Conservation (phyloP, 805 yeast genomes). For the Limtongia smithiae region DNA sequence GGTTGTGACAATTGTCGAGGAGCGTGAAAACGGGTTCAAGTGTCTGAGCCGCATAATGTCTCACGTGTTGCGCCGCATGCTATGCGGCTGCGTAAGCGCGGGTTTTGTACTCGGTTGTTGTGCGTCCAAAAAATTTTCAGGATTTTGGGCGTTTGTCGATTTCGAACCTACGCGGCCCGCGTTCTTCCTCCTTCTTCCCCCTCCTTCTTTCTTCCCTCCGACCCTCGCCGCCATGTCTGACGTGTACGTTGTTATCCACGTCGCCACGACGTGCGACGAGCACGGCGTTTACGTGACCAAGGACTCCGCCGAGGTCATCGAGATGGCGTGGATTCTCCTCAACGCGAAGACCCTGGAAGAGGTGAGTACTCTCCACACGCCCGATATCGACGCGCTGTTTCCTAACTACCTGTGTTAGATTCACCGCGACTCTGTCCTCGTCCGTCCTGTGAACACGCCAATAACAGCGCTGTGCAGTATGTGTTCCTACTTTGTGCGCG, state of each 20-base stretch:
- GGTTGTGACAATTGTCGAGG: too few relatives aligned
- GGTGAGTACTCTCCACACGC: slow-evolving; percentile 17
- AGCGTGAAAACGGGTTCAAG: not conserved
- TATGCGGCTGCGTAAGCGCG: too few relatives aligned
- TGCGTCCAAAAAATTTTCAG: slow-evolving; percentile 6
- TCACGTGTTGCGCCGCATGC: not conserved
- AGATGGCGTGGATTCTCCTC: slow-evolving; percentile 63
- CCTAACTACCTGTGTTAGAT: slow-evolving; percentile 20
- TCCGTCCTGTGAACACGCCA: slow-evolving; percentile 63
- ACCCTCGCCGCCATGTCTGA: slow-evolving; percentile 44
- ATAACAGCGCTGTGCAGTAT: slow-evolving; percentile 48
- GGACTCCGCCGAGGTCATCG: slow-evolving; percentile 66
- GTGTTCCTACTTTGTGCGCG: slow-evolving; percentile 24
- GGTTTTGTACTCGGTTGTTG: not conserved
- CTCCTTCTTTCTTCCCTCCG: not conserved
- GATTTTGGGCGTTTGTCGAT: not conserved
- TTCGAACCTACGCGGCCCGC: not conserved
- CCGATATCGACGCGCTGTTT: not conserved
- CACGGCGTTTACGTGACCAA: slow-evolving; percentile 54
- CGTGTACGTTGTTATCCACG: slow-evolving; percentile 56
- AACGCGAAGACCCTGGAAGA: slow-evolving; percentile 51
- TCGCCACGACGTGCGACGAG: slow-evolving; percentile 67
- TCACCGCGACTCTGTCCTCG: slow-evolving; percentile 46
- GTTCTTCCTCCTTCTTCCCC: not conserved
- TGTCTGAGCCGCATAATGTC: too few relatives aligned